Evolutionary conservation across 75 land plant species (phyloP), one percentile per base, ranked within the genome.

Genomic region (Chamaecyparis obtusa): DNA sequence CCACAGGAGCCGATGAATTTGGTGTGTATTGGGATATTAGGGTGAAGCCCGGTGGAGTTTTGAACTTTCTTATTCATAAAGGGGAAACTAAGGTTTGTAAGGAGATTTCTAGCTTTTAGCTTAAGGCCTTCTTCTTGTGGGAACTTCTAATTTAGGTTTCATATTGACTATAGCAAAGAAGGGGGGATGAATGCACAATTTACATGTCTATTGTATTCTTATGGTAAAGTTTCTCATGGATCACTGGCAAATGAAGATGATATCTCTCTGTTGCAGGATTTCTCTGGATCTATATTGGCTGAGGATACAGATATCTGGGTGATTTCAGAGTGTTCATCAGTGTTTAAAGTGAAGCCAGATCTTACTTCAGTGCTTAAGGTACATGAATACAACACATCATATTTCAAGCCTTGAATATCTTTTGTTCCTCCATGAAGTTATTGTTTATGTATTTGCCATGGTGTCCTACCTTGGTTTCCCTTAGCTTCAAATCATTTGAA

Each of bases 21-120:
- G 92, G 92, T 13, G 85, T 92, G 3, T 92, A 84, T 76, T 92
- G 93, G 93, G 93, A 92, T 81, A 86, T 92, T 69, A n/a, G 79
- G 9, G 44, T 41, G 17, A 54, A 86, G 44, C 35, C 37, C 3
- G 30, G 71, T 27, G 93, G 77, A 24, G 46, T 69, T 16, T 32
- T 92, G 83, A 84, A 91, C 64, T 92, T 92, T 44, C 19, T 78
- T 54, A 77, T 92, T 77, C 93, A 92, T 69, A 51, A 88, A 55
- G 90, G 90, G 44, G 85, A 89, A 21, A 49, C 39, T 17, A 87
- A 92, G 93, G 93, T 92, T 77, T 17, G 85, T 44, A 16, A n/a
- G 36, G n/a, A 21, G 87, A 46, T 33, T 5, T 64, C 41, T 39
- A 85, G 7, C 9, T 64, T 64, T 27, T n/a, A 64, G 69, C 27